Evolutionary conservation across 2,329 filamentous ascomycete genomes (phyloP).

Genomic region (Phialophora tarda): DNA sequence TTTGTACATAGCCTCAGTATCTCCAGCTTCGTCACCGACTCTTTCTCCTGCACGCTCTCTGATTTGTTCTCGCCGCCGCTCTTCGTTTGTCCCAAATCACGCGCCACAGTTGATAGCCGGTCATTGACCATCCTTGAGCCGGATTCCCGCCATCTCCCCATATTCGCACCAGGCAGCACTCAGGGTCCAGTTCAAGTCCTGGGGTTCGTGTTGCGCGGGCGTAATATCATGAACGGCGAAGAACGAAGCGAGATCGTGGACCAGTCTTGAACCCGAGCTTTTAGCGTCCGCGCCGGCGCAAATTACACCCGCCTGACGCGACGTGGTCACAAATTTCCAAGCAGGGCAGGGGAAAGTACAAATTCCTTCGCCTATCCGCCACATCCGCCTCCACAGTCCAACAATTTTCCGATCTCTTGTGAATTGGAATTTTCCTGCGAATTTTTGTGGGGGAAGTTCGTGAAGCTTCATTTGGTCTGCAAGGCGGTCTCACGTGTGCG

Average conservation of each 20-base stretch:
- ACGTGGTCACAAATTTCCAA: constrained; percentile 8
- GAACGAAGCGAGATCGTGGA: background rate
- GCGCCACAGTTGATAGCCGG: background rate
- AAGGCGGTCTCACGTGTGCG: background rate
- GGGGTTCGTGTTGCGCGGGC: background rate
- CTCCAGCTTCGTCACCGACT: constrained; percentile 22
- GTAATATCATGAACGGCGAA: background rate
- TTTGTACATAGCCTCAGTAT: constrained; percentile 2
- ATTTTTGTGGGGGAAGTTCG: constrained; percentile 9
- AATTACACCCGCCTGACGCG: constrained; percentile 9
- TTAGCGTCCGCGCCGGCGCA: constrained; percentile 12
- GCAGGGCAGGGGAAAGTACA: constrained; percentile 17
- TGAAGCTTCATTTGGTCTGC: constrained; percentile 18
- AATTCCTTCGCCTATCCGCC: constrained; percentile 24
- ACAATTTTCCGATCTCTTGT: constrained; percentile 11
- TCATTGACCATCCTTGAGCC: background rate
- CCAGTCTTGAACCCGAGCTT: background rate
- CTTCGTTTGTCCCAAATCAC: constrained; percentile 2
- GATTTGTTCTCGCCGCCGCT: background rate
- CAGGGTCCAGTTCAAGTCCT: background rate
- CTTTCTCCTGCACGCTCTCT: background rate
- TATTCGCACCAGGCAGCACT: background rate
- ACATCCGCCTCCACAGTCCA: constrained; percentile 23
- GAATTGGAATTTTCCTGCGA: background rate
- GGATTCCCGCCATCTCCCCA: background rate